Conservation (phyloP, 1,284 basidiomycete species). For the Rhodotorula sp. region DNA sequence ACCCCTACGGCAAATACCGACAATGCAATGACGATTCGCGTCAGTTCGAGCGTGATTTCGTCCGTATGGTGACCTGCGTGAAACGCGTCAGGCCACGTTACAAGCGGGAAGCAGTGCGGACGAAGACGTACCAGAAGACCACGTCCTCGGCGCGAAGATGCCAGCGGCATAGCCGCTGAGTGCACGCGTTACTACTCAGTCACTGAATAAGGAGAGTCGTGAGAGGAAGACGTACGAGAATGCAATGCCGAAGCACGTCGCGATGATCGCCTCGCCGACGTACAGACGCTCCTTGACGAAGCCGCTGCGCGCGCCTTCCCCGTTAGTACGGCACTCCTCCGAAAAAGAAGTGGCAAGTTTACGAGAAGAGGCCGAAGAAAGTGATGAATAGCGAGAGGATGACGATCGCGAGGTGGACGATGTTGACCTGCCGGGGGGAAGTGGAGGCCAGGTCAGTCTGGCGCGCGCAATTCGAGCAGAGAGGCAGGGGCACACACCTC, state of each 20-base stretch:
- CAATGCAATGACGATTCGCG: conserved; percentile 92
- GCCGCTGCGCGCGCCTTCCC: conserved; percentile 7
- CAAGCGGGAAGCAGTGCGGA: fast-evolving
- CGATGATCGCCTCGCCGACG: conserved; percentile 94
- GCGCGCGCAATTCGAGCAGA: not conserved
- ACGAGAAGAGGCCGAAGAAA: conserved; percentile 59
- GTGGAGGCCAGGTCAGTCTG: not conserved
- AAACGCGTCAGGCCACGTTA: conserved; percentile 48
- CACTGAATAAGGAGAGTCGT: conserved; percentile 13
- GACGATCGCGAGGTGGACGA: conserved; percentile 65
- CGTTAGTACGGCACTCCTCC: conserved; percentile 4
- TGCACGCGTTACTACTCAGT: no score
- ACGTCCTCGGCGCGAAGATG: conserved; percentile 81
- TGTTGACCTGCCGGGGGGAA: conserved; percentile 39
- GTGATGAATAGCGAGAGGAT: conserved; percentile 62
- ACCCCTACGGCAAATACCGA: conserved; percentile 98
- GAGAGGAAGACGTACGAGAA: conserved; percentile 57
- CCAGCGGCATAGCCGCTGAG: conserved; percentile 74
- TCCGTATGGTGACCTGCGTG: conserved; percentile 51
- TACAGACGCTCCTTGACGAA: conserved; percentile 92
- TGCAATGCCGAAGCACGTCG: conserved; percentile 91
- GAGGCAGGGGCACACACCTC: conserved; percentile 31
- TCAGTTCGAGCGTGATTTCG: conserved; percentile 68
- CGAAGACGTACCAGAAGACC: conserved; percentile 60
- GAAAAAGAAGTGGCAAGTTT: conserved; percentile 1